Conservation (phyloP, 176 grass and related monocot species). For the Cenchrus americanus region DNA sequence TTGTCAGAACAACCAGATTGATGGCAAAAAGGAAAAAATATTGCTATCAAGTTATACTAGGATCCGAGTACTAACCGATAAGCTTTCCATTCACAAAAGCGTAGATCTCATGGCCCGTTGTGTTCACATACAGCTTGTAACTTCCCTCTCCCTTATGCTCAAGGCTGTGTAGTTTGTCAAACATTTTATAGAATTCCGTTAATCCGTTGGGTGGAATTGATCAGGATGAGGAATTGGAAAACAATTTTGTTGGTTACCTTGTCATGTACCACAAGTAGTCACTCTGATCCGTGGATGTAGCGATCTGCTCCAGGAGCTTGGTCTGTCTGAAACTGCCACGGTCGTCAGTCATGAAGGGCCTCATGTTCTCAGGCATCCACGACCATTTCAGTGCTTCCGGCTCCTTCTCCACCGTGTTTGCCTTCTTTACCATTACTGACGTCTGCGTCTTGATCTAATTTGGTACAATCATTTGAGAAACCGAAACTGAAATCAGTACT, state of each 20-base stretch:
- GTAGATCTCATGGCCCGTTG: constrained; percentile 51
- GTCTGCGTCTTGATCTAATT: constrained; percentile 67
- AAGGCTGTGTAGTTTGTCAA: constrained; percentile 13
- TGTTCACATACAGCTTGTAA: constrained; percentile 48
- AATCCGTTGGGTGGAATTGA: neutral
- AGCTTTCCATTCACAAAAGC: constrained; percentile 56
- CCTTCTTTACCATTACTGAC: constrained; percentile 71
- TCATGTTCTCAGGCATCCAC: constrained; percentile 57
- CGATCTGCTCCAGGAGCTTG: constrained; percentile 53
- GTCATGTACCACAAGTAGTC: constrained; percentile 95
- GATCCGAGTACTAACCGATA: constrained; percentile 30
- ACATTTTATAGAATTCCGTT: neutral
- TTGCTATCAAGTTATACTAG: neutral
- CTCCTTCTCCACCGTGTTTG: constrained; percentile 5
- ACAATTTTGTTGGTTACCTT: constrained; percentile 39
- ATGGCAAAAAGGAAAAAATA: neutral
- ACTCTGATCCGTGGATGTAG: constrained; percentile 56
- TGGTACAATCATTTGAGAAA: neutral
- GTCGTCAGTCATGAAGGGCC: constrained; percentile 50
- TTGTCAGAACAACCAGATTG: neutral
- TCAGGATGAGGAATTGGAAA: neutral
- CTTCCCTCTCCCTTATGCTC: constrained; percentile 41
- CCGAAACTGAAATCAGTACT: neutral
- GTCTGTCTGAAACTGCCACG: constrained; percentile 34
- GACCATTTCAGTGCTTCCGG: constrained; percentile 49